These are phyloP conservation scores for Chrysochromulina parva DNA, from an alignment of 78 protist genomes.

Conservation along the genomic window DNA sequence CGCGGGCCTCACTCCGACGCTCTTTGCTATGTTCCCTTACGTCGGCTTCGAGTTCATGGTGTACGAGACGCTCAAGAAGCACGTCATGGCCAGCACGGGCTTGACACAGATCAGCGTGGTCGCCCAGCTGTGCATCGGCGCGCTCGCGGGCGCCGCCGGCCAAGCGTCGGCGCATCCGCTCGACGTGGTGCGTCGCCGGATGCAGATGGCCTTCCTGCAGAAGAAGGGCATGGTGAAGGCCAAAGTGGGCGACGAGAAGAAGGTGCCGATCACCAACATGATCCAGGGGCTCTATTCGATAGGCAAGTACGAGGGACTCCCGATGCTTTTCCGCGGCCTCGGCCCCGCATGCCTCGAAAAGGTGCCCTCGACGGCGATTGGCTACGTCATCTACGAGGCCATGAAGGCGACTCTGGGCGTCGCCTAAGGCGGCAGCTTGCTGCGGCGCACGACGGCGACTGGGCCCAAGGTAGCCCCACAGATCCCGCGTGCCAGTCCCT, in stretches of 20 bases:
- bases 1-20: neutral
- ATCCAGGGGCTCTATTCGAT: slow-evolving; percentile 76
- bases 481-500: too few relatives aligned
- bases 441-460: too few relatives aligned
- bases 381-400: slow-evolving; percentile 73
- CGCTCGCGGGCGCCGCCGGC: slow-evolving; percentile 57
- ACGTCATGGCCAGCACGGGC: neutral
- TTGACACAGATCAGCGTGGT: slow-evolving; percentile 1
- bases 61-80: slow-evolving; percentile 68
- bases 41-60: slow-evolving; percentile 81
- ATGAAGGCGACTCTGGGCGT: slow-evolving; percentile 48
- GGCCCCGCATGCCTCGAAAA: neutral
- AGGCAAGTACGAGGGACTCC: slow-evolving; percentile 65
- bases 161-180: neutral
- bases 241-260: neutral
- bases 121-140: slow-evolving; percentile 57
- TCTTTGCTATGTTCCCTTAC: slow-evolving; percentile 77
- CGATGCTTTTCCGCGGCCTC: neutral
- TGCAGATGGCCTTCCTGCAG: neutral
- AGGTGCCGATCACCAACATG: slow-evolving; percentile 61
- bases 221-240: neutral
- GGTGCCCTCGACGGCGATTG: slow-evolving; percentile 75
- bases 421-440: neutral
- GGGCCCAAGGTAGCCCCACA: too few relatives aligned
- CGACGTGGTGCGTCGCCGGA: neutral